These are phyloP conservation scores for Cotoneaster glaucophyllus DNA, from an alignment of 306 rosid species.

Conservation along the genomic window DNA sequence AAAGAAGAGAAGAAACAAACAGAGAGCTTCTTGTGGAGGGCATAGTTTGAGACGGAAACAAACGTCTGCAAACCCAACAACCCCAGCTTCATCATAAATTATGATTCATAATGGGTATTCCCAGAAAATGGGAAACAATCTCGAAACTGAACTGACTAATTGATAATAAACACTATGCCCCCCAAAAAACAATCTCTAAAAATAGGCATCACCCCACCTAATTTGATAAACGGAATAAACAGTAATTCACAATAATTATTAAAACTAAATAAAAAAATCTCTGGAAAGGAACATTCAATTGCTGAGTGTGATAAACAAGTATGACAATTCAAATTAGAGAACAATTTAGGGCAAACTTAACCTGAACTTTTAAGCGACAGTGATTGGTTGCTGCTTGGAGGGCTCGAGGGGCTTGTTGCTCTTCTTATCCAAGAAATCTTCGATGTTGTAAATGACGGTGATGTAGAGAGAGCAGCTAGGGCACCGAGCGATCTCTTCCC, in stretches of 20 bases:
- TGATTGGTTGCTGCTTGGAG: conserved; percentile 40
- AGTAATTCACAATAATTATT: not conserved
- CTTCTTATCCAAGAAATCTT: conserved; percentile 59
- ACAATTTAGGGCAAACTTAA: not conserved
- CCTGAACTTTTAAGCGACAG: conserved; percentile 58
- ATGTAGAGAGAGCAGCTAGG: conserved; percentile 96
- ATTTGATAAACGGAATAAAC: not conserved
- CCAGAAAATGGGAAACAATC: not conserved
- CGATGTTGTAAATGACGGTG: conserved; percentile 79
- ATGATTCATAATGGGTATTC: not conserved
- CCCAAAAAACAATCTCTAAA: not conserved
- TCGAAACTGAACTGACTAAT: not conserved
- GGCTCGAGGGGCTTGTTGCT: conserved; percentile 23
- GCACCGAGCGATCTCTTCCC: conserved; percentile 95
- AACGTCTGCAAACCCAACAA: not conserved
- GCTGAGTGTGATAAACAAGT: not conserved
- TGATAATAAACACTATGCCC: not conserved
- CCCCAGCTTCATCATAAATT: not conserved
- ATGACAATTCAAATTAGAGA: not conserved
- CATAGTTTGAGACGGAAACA: not conserved
- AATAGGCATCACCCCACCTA: not conserved
- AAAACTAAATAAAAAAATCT: not conserved
- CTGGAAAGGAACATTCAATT: not conserved
- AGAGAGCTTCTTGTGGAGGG: not conserved
- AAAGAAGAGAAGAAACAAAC: not conserved